Conservation (phyloP, 768 basidiomycete species). For the Lactifluus volemus region DNA sequence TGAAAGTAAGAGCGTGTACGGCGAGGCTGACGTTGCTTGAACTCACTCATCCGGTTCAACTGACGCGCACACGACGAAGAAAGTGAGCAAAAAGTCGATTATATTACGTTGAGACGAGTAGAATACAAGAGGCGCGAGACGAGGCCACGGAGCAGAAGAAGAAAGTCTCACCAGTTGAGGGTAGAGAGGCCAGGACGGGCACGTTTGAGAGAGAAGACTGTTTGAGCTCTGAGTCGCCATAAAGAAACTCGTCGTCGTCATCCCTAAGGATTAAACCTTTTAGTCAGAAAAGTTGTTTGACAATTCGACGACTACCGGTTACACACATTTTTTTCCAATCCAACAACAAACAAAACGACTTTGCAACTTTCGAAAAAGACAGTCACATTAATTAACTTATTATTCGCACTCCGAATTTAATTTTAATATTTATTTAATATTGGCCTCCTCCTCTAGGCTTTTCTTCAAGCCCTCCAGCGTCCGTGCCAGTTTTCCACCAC, state of each 20-base stretch:
- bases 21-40: neutral
- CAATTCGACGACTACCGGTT: slow-evolving; percentile 3
- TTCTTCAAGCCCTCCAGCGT: slow-evolving; percentile 69
- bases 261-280: slow-evolving; percentile 20
- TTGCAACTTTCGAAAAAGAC: too few species aligned
- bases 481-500: slow-evolving; percentile 59
- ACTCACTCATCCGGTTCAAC: slow-evolving; percentile 20
- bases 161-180: slow-evolving; percentile 13
- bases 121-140: slow-evolving; percentile 13
- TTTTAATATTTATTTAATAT: slow-evolving; percentile 1
- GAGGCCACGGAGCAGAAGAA: neutral
- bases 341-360: neutral
- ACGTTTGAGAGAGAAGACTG: slow-evolving; percentile 21
- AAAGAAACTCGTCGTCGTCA: slow-evolving; percentile 30
- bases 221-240: slow-evolving; percentile 23
- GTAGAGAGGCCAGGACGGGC: slow-evolving; percentile 35
- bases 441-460: slow-evolving; percentile 42
- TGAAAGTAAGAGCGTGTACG: neutral
- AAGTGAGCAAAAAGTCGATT: slow-evolving; percentile 17
- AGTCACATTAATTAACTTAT: neutral
- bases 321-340: slow-evolving; percentile 14
- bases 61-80: slow-evolving; percentile 12
- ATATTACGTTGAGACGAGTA: slow-evolving; percentile 16
- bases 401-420: slow-evolving; percentile 10
- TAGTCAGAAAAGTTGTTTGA: slow-evolving; percentile 7